Evolutionary conservation across 768 basidiomycete genomes (phyloP).

Genomic region (Suillus plorans): DNA sequence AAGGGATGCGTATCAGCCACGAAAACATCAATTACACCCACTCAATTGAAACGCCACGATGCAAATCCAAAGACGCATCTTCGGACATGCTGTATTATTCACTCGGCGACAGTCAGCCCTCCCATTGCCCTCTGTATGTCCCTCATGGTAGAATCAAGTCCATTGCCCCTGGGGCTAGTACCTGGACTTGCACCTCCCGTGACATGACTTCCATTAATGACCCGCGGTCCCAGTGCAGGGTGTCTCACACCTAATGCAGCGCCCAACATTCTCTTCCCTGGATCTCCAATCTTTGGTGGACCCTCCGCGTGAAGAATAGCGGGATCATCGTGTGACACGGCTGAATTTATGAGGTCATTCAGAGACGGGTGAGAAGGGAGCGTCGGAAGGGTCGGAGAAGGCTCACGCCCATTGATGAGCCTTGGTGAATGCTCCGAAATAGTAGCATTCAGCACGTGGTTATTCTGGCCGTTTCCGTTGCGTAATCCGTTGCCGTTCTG

Average conservation of each 20-base stretch:
- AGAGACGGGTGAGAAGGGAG: conserved; percentile 83
- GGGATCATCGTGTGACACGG: conserved; percentile 59
- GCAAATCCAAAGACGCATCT: not conserved
- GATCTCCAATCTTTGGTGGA: conserved; percentile 86
- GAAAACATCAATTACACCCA: conserved; percentile 21
- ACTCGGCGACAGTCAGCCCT: conserved; percentile 73
- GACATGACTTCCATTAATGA: conserved; percentile 40
- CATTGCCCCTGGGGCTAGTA: conserved; percentile 27
- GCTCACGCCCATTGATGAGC: conserved; percentile 54
- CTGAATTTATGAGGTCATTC: conserved; percentile 79
- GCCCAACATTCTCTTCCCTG: conserved; percentile 87
- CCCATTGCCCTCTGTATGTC: conserved; percentile 78
- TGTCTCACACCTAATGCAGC: conserved; percentile 83
- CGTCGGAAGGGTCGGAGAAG: conserved; percentile 79
- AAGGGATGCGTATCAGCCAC: conserved; percentile 21
- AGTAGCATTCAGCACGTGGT: conserved; percentile 40
- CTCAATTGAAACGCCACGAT: conserved; percentile 3
- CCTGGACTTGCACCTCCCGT: conserved; percentile 33
- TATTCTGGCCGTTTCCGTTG: conserved; percentile 29
- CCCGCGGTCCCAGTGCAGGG: conserved; percentile 66
- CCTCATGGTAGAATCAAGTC: conserved; percentile 57
- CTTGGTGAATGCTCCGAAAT: conserved; percentile 51
- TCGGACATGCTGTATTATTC: conserved; percentile 22
- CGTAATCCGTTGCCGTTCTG: conserved; percentile 31
- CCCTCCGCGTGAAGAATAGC: conserved; percentile 53